phyloP scores from a whole-genome alignment of 2,329 filamentous ascomycete species.

The Aciculosporium take region DNA sequence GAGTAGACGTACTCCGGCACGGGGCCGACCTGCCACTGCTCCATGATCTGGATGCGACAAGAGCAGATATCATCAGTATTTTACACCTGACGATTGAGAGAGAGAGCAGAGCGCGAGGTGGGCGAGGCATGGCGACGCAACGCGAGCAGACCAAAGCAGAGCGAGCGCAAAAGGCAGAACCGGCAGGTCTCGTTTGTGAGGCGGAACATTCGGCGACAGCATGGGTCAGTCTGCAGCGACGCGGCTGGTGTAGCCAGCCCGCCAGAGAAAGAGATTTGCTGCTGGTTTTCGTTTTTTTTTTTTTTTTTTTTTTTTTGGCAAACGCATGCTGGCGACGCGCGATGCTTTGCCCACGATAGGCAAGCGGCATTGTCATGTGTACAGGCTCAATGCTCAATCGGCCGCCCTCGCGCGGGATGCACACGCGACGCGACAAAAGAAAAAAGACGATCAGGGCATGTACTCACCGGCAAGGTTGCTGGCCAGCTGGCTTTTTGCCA shows the following conservation, averaged over 20 bases:
- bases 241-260: conserved; percentile 10
- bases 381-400: too few relatives aligned
- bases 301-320: not conserved
- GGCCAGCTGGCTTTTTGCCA: conserved; percentile 12
- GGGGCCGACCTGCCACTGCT: conserved; percentile 47
- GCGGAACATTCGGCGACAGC: conserved; percentile 7
- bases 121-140: too few relatives aligned
- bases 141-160: conserved; percentile 3
- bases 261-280: too few relatives aligned
- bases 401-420: conserved; percentile 1
- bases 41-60: conserved; percentile 33
- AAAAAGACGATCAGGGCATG: conserved; percentile 14
- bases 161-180: conserved; percentile 2
- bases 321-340: conserved; percentile 8
- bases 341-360: conserved; percentile 6
- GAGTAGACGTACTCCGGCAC: conserved; percentile 45
- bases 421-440: conserved; percentile 3
- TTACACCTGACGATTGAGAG: conserved; percentile 7
- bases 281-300: too few relatives aligned
- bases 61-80: conserved; percentile 13
- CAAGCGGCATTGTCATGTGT: conserved; percentile 4
- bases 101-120: not conserved
- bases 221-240: conserved; percentile 10
- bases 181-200: conserved; percentile 4
- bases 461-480: conserved; percentile 23